Evolutionary conservation across 108 stramenopile genomes (phyloP).

Genomic region (Fragilaria crotonensis): DNA sequence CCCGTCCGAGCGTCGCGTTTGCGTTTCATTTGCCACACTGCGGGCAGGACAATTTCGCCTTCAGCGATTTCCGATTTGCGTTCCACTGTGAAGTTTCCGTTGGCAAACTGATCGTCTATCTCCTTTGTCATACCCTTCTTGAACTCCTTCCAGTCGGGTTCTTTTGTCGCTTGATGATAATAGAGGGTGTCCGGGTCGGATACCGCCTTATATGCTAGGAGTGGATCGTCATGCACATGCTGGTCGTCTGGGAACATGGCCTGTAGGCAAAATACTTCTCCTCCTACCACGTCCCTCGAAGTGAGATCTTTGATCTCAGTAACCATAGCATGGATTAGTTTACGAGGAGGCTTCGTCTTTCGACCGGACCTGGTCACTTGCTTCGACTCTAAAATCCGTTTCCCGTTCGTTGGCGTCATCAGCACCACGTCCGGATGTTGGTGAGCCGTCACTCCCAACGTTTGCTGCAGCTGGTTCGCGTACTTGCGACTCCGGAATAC

Average conservation of each 20-base stretch:
- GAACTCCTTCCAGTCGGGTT: conserved; percentile 4
- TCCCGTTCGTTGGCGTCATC: background rate
- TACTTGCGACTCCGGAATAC: background rate
- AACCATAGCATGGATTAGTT: background rate
- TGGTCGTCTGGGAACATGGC: background rate
- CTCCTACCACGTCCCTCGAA: background rate
- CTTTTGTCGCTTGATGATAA: conserved; percentile 11
- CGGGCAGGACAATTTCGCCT: conserved; percentile 20
- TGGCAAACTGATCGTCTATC: background rate
- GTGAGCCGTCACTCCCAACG: too few relatives aligned
- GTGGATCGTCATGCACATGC: background rate
- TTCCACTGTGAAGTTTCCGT: conserved; percentile 8
- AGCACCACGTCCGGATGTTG: background rate
- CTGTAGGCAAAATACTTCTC: background rate
- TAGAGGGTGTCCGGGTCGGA: conserved; percentile 7
- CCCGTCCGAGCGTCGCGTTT: conserved; percentile 31
- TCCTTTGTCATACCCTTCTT: conserved; percentile 15
- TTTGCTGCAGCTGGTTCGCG: background rate
- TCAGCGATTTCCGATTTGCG: conserved; percentile 11
- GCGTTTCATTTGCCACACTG: conserved; percentile 41
- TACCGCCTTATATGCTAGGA: conserved; percentile 2
- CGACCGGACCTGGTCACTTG: background rate
- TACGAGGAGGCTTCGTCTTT: background rate
- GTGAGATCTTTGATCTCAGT: background rate
- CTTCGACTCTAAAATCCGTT: background rate